Conservation (phyloP, 208 protist genomes). For the Wallacemonas sp. region DNA sequence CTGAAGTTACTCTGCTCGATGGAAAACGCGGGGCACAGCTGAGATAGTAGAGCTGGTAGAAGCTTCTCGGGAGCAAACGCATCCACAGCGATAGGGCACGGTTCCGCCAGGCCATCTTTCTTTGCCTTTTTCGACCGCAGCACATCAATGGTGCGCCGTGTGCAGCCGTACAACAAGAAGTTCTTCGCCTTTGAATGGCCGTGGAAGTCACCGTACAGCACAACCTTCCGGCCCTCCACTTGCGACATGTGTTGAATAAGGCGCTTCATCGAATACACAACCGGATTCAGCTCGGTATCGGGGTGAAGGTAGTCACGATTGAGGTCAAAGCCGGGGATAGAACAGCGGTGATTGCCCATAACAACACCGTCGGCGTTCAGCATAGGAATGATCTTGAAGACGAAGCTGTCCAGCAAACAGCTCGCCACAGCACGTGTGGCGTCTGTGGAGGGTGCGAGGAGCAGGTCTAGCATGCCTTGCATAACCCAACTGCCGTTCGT, state of each 20-base stretch:
- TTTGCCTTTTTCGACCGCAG: conserved; percentile 8
- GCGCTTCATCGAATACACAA: conserved; percentile 82
- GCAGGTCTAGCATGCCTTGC: conserved; percentile 93
- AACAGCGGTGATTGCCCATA: conserved; percentile 97
- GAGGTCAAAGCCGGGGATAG: conserved; percentile 93
- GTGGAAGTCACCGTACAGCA: conserved; percentile 94
- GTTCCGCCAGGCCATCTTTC: not conserved
- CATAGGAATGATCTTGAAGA: conserved; percentile 97
- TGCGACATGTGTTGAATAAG: conserved; percentile 72
- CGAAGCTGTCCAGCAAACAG: conserved; percentile 64
- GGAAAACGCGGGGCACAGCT: conserved; percentile 64
- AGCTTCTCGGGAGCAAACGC: conserved; percentile 66
- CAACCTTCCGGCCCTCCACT: conserved; percentile 66
- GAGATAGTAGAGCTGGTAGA: conserved; percentile 58
- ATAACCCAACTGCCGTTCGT: conserved; percentile 96
- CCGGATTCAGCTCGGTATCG: conserved; percentile 62
- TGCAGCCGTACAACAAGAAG: conserved; percentile 96
- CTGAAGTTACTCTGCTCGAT: conserved; percentile 81
- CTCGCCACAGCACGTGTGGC: not conserved
- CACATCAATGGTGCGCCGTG: conserved; percentile 25
- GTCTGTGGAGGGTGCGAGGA: conserved; percentile 30
- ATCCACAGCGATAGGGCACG: not conserved
- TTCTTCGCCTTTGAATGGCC: conserved; percentile 95
- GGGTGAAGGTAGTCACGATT: conserved; percentile 94
- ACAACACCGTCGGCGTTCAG: conserved; percentile 98